Percentiles rank a stretch among this genome's conserved stretches.
Conservation (phyloP, 2,329 filamentous ascomycete species). For the Ophiosphaerella korrae region DNA sequence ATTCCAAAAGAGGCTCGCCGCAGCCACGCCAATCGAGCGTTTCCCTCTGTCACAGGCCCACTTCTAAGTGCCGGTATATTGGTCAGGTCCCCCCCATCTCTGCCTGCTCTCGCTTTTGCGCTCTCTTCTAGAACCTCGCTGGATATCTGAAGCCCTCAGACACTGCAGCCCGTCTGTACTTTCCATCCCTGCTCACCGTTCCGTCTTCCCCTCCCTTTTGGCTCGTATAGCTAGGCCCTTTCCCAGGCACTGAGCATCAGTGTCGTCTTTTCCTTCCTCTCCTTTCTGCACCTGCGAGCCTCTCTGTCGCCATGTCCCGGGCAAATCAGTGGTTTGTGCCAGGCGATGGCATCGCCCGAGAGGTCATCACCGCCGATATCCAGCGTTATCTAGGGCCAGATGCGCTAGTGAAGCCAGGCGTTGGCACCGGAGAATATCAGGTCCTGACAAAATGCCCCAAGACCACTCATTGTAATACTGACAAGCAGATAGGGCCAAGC, state of each 20-base stretch:
- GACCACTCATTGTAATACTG: conserved; percentile 14
- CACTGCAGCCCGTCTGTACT: conserved; percentile 28
- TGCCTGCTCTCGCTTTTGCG: conserved; percentile 31
- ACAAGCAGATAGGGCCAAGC: conserved; percentile 45
- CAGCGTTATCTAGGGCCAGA: conserved; percentile 58
- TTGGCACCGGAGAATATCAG: conserved; percentile 52
- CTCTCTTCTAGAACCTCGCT: conserved; percentile 33
- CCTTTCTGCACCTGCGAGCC: conserved; percentile 26
- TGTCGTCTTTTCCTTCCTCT: conserved; percentile 40
- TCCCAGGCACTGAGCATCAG: conserved; percentile 43
- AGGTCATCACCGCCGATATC: conserved; percentile 60
- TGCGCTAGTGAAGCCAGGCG: conserved; percentile 56
- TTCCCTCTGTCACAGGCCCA: conserved; percentile 32
- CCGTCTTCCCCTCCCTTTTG: conserved; percentile 31
- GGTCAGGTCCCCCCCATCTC: conserved; percentile 39
- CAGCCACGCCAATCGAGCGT: conserved; percentile 40
- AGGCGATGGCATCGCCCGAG: conserved; percentile 56
- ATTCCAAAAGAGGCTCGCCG: conserved; percentile 34
- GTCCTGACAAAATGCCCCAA: conserved; percentile 39
- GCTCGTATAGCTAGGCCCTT: conserved; percentile 42
- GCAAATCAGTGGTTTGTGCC: conserved; percentile 57
- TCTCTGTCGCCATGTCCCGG: conserved; percentile 37
- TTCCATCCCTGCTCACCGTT: conserved; percentile 30
- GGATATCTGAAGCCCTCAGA: conserved; percentile 30
- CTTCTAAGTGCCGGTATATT: conserved; percentile 46